Percentiles rank a stretch among this genome's conserved stretches.
Conservation (phyloP, 805 yeast genomes). For the Myxozyma neotropica region DNA sequence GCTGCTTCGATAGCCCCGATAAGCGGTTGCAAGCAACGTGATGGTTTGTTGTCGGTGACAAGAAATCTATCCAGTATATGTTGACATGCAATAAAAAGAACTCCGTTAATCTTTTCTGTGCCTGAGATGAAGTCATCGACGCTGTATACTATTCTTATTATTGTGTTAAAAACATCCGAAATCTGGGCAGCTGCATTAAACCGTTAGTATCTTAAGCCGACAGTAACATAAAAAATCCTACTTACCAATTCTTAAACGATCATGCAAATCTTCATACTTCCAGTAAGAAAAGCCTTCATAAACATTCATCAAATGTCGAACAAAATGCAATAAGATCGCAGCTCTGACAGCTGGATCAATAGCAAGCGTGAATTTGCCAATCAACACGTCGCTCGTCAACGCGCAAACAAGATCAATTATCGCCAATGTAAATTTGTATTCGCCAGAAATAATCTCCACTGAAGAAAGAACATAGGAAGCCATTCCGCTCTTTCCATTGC, state of each 20-base stretch:
- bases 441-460: constrained; percentile 69
- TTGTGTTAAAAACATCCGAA: constrained; percentile 53
- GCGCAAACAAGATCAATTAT: constrained; percentile 58
- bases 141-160: constrained; percentile 59
- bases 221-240: constrained; percentile 28
- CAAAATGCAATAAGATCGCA: constrained; percentile 57
- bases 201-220: constrained; percentile 43
- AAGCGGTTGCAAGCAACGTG: constrained; percentile 59
- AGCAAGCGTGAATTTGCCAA: constrained; percentile 35
- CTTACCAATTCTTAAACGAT: constrained; percentile 64
- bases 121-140: constrained; percentile 48
- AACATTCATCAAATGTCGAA: constrained; percentile 60
- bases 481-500: constrained; percentile 65
- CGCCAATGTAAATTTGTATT: constrained; percentile 63
- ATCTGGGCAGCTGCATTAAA: constrained; percentile 5
- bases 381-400: constrained; percentile 52
- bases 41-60: constrained; percentile 48
- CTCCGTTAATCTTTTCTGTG: constrained; percentile 50
- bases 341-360: constrained; percentile 51
- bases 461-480: constrained; percentile 66
- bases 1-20: constrained; percentile 53
- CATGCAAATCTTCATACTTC: constrained; percentile 59
- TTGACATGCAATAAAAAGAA: constrained; percentile 55
- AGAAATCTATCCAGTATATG: constrained; percentile 60
- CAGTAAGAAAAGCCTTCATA: constrained; percentile 76